A percentile compares a stretch with the other conserved stretches of the same genome.
phyloP scores from a whole-genome alignment of 164 flowering plant species.

The Buxus sempervirens region DNA sequence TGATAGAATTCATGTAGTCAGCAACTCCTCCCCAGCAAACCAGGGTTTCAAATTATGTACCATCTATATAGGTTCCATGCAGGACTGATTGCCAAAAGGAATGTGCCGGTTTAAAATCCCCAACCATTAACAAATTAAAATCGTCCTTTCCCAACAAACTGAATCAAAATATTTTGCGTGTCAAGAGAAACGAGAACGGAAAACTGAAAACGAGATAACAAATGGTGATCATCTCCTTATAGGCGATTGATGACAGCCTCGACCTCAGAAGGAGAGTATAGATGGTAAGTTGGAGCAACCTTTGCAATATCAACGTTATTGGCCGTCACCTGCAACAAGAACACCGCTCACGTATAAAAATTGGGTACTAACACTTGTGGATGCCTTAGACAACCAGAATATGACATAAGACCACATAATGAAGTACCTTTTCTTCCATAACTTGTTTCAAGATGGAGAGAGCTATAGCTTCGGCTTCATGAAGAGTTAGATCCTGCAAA shows the following conservation, averaged over 20 bases:
- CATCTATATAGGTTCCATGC: too few species aligned
- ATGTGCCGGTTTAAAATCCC: too few species aligned
- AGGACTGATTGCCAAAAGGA: too few species aligned
- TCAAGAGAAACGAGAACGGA: too few species aligned
- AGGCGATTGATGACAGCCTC: conserved; percentile 89
- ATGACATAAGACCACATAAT: neutral
- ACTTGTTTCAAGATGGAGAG: conserved; percentile 96
- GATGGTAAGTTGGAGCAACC: conserved; percentile 86
- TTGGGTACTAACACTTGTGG: too few species aligned
- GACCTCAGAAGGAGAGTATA: conserved; percentile 87
- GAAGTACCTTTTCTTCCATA: conserved; percentile 90
- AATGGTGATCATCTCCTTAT: conserved; percentile 15
- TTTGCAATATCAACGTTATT: conserved; percentile 94
- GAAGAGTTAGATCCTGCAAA: conserved; percentile 74
- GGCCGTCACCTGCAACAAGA: conserved; percentile 73
- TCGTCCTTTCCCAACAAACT: too few species aligned
- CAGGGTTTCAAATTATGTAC: too few species aligned
- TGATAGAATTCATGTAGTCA: too few species aligned
- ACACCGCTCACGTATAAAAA: neutral
- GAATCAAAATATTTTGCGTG: too few species aligned
- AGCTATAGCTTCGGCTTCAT: conserved; percentile 92
- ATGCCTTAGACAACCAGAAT: neutral
- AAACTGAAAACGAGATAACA: too few species aligned
- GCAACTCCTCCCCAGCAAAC: too few species aligned
- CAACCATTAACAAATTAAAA: too few species aligned